These are phyloP conservation scores for Sanghuangporus weigelae DNA, from an alignment of 1,284 basidiomycete species.

Conservation along the genomic window DNA sequence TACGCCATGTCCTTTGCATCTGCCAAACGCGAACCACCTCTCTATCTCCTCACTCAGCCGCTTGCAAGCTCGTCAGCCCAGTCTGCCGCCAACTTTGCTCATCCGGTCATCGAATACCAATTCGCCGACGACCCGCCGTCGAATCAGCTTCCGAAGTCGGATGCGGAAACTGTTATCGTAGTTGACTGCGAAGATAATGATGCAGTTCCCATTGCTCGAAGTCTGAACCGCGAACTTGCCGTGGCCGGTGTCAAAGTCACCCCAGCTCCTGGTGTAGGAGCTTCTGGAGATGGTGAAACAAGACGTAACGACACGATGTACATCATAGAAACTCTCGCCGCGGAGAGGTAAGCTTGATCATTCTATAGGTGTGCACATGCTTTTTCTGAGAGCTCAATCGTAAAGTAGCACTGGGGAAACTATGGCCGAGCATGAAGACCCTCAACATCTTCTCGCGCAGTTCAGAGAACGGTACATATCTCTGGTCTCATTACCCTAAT, in stretches of 20 bases:
- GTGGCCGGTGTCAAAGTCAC: slow-evolving; percentile 56
- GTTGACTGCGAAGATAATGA: slow-evolving; percentile 52
- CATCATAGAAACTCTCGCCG: slow-evolving; percentile 57
- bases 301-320: slow-evolving; percentile 63
- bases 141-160: slow-evolving; percentile 49
- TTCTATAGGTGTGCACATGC: not conserved
- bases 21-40: slow-evolving; percentile 36
- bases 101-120: slow-evolving; percentile 74
- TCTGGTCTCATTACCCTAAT: not conserved
- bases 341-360: slow-evolving; percentile 18
- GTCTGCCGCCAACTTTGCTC: slow-evolving; percentile 46
- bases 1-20: slow-evolving; percentile 14
- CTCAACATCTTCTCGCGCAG: slow-evolving; percentile 45
- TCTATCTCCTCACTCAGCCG: slow-evolving; percentile 59
- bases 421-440: slow-evolving; percentile 40
- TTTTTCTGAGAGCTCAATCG: slow-evolving; percentile 9
- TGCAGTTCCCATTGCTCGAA: slow-evolving; percentile 42
- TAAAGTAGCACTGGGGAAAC: slow-evolving; percentile 28
- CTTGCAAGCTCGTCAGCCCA: slow-evolving; percentile 28
- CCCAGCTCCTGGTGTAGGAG: slow-evolving; percentile 65
- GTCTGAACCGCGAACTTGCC: slow-evolving; percentile 55
- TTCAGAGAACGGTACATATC: slow-evolving; percentile 58
- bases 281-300: slow-evolving; percentile 37
- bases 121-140: slow-evolving; percentile 71
- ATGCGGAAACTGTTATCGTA: slow-evolving; percentile 64